Conservation (phyloP, 129 eudicot genomes). For the Solidago caesia region DNA sequence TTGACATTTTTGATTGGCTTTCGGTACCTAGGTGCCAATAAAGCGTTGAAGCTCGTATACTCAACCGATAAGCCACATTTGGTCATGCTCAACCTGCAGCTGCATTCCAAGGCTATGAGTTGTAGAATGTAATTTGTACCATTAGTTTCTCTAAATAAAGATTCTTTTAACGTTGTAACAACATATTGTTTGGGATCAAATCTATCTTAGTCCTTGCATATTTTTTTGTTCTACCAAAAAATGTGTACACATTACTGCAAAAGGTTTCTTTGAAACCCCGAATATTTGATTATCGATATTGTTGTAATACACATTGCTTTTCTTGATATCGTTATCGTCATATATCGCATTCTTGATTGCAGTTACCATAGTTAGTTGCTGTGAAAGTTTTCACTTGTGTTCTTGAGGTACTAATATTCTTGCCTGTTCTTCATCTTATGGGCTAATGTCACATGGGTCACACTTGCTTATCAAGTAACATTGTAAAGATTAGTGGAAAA, state of each 20-base stretch:
- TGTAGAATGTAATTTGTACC: conserved; percentile 30
- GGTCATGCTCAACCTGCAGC: conserved; percentile 7
- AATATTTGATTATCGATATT: conserved; percentile 5
- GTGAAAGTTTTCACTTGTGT: background rate
- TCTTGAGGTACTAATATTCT: background rate
- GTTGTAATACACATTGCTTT: background rate
- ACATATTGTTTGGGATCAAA: conserved; percentile 16
- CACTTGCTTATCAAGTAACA: no score
- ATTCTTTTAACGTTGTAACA: conserved; percentile 24
- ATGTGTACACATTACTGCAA: no score
- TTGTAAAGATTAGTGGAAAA: no score
- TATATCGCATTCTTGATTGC: background rate
- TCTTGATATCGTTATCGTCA: background rate
- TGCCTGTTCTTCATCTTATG: background rate
- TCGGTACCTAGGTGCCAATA: conserved; percentile 32
- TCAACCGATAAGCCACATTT: conserved; percentile 13
- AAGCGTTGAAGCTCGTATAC: conserved; percentile 34
- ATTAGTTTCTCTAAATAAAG: conserved; percentile 31
- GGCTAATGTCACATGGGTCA: background rate
- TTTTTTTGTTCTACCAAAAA: background rate
- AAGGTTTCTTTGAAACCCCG: background rate
- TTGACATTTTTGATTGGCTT: conserved; percentile 32
- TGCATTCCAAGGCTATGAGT: conserved; percentile 19
- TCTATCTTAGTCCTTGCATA: background rate
- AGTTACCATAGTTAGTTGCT: background rate